Evolutionary conservation across 2,329 filamentous ascomycete genomes (phyloP).

Genomic region (Torrubiellomyces zombiae): DNA sequence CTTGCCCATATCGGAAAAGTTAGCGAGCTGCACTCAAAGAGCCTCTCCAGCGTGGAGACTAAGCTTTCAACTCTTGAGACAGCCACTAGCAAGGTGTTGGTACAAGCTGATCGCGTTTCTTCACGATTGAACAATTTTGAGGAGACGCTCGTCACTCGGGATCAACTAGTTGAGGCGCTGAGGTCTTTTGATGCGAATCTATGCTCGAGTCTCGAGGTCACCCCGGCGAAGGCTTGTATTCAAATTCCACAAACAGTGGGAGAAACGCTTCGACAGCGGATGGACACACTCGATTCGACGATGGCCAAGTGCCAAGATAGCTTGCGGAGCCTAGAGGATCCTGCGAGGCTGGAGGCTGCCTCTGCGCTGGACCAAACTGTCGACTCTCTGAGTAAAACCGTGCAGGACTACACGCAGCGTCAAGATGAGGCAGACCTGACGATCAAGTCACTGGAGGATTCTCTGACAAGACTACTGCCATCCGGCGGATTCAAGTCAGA

Average conservation of each 20-base stretch:
- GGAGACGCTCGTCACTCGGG: neutral
- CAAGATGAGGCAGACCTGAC: neutral
- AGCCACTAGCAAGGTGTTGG: neutral
- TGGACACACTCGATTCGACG: neutral
- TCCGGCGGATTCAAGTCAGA: too few relatives aligned
- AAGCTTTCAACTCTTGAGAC: neutral
- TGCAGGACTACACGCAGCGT: neutral
- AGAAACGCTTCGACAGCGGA: neutral
- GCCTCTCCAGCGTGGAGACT: conserved; percentile 1
- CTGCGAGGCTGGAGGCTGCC: neutral
- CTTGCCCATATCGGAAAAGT: conserved; percentile 1
- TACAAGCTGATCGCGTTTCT: neutral
- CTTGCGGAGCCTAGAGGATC: too few relatives aligned
- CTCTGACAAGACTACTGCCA: conserved; percentile 1
- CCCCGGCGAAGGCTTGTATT: too few relatives aligned
- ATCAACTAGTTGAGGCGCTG: conserved; percentile 1
- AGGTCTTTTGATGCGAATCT: too few relatives aligned
- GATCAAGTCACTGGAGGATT: conserved; percentile 1
- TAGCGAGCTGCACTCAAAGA: neutral
- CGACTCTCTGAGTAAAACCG: neutral
- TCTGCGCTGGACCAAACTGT: neutral
- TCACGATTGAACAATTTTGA: neutral
- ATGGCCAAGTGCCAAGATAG: neutral
- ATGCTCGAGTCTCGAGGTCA: too few relatives aligned
- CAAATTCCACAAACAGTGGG: too few relatives aligned